Evolutionary conservation across 495 filamentous ascomycete species (phyloP).

Genomic region (Podospora bellae-mahoneyi): DNA sequence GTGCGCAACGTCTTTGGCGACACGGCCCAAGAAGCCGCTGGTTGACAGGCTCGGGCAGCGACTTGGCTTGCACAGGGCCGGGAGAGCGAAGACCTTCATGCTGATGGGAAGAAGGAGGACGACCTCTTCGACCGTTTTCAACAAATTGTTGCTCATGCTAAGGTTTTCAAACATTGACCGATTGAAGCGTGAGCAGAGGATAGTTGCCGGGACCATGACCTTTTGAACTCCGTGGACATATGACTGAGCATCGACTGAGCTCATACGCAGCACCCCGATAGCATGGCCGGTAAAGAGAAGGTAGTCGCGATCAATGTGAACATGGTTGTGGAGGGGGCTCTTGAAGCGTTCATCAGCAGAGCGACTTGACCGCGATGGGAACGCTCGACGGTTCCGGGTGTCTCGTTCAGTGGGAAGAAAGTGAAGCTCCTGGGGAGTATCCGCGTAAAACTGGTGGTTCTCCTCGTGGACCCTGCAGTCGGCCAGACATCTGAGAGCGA

Average conservation of each 20-base stretch:
- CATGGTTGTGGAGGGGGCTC: conserved; percentile 2
- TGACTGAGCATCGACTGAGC: not conserved
- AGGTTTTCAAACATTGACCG: not conserved
- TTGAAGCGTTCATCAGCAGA: not conserved
- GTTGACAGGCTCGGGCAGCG: not conserved
- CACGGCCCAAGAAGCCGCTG: not conserved
- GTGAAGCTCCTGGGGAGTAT: not conserved
- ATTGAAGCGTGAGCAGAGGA: not conserved
- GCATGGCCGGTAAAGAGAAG: not conserved
- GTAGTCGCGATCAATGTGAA: conserved; percentile 5
- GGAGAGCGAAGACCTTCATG: not conserved
- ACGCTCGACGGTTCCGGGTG: not conserved
- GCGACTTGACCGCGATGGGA: not conserved
- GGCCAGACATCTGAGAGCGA: not conserved
- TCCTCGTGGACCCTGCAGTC: not conserved
- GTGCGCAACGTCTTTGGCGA: not conserved
- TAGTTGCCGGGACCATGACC: not conserved
- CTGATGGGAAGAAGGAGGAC: conserved; percentile 4
- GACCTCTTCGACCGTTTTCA: not conserved
- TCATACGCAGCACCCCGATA: not conserved
- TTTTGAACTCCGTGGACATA: not conserved
- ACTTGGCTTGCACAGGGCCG: not conserved
- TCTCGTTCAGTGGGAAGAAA: not conserved
- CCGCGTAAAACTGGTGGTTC: not conserved
- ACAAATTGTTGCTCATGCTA: not conserved